phyloP scores from a whole-genome alignment of 768 basidiomycete genomes.

The Ephemerocybe angulata region DNA sequence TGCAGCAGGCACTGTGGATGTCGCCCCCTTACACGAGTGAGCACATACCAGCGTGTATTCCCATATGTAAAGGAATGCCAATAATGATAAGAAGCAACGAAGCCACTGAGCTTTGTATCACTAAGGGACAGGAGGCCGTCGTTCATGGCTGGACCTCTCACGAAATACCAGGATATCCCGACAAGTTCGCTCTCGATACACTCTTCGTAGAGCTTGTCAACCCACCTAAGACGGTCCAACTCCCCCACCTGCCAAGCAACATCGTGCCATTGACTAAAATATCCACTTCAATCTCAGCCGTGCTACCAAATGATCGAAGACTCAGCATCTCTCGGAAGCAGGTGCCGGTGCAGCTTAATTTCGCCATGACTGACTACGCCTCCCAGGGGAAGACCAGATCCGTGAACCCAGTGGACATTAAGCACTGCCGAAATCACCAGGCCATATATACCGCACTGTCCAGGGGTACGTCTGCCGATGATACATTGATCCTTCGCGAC shows the following conservation, averaged over 20 bases:
- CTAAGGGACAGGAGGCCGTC: slow-evolving; percentile 8
- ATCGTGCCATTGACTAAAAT: slow-evolving; percentile 22
- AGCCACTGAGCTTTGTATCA: slow-evolving; percentile 14
- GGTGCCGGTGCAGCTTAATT: slow-evolving; percentile 22
- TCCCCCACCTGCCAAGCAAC: slow-evolving; percentile 26
- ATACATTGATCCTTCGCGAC: slow-evolving; percentile 16
- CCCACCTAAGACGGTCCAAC: slow-evolving; percentile 19
- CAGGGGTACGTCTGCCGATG: slow-evolving; percentile 28
- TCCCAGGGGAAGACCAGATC: slow-evolving; percentile 28
- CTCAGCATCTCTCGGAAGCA: slow-evolving; percentile 17
- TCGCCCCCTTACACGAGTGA: neutral
- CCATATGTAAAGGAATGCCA: slow-evolving; percentile 20
- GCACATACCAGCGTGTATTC: slow-evolving; percentile 17
- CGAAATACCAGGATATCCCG: neutral
- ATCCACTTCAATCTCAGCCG: slow-evolving; percentile 4
- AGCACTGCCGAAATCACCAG: slow-evolving; percentile 17
- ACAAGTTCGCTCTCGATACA: slow-evolving; percentile 19
- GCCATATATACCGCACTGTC: no score
- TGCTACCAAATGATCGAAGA: slow-evolving; percentile 15
- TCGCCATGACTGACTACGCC: slow-evolving; percentile 32
- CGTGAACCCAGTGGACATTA: slow-evolving; percentile 25
- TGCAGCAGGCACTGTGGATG: neutral
- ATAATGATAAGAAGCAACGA: slow-evolving; percentile 19
- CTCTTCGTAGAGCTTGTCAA: slow-evolving; percentile 26
- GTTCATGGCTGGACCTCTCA: slow-evolving; percentile 14